Evolutionary conservation across 2,329 filamentous ascomycete genomes (phyloP).

Genomic region (Clarireedia homoeocarpa): DNA sequence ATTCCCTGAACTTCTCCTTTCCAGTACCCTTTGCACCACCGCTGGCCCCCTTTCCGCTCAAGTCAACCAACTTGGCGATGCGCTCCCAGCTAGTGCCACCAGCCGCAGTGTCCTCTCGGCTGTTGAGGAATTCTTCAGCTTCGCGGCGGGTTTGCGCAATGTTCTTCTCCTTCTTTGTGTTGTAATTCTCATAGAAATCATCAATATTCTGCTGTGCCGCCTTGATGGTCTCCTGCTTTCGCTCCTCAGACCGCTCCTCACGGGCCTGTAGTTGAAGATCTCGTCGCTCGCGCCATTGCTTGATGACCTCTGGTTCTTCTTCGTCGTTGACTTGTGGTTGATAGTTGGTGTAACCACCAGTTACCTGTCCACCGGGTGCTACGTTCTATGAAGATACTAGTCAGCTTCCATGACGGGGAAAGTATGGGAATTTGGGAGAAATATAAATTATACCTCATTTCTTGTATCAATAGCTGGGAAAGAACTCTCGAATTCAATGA

Average conservation of each 20-base stretch:
- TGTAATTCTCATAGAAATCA: conserved; percentile 99
- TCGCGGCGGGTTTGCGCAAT: conserved; percentile 84
- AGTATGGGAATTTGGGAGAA: background rate
- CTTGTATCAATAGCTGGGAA: conserved; percentile 69
- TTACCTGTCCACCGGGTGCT: conserved; percentile 72
- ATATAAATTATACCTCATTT: conserved; percentile 59
- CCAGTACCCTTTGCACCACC: conserved; percentile 84
- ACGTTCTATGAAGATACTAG: conserved; percentile 45
- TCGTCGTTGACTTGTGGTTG: conserved; percentile 47
- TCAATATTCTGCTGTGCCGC: conserved; percentile 93
- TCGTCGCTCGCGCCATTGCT: conserved; percentile 85
- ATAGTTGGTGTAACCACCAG: conserved; percentile 43
- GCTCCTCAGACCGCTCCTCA: conserved; percentile 71
- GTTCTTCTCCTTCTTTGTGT: conserved; percentile 92
- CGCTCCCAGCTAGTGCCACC: conserved; percentile 98
- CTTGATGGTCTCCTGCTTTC: conserved; percentile 78
- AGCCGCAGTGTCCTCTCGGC: conserved; percentile 83
- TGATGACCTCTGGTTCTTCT: conserved; percentile 81
- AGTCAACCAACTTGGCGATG: conserved; percentile 93
- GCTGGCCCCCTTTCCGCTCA: conserved; percentile 85
- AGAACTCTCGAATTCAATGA: conserved; percentile 67
- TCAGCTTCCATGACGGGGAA: background rate
- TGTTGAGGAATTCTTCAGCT: conserved; percentile 84
- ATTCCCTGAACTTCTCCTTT: conserved; percentile 92
- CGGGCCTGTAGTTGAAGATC: conserved; percentile 77